These are phyloP conservation scores for Cladobotryum protrusum DNA, from an alignment of 2,329 filamentous ascomycete genomes.

Conservation along the genomic window DNA sequence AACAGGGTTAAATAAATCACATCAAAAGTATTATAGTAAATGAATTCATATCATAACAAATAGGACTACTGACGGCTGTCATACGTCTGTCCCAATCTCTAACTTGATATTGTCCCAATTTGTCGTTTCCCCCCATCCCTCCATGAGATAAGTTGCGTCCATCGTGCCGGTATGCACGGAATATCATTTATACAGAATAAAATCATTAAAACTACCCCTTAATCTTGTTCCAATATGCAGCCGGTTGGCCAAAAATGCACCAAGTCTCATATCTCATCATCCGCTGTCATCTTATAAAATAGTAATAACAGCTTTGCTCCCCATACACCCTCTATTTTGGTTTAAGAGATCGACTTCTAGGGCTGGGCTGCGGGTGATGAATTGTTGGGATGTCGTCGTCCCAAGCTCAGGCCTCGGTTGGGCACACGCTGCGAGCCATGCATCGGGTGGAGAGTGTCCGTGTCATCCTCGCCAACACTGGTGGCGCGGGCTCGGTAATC, in stretches of 20 bases:
- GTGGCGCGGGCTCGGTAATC: slow-evolving; percentile 9
- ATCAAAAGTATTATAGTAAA: slow-evolving; percentile 16
- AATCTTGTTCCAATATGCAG: background rate
- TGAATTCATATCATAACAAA: background rate
- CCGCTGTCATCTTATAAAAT: background rate
- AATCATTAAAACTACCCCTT: background rate
- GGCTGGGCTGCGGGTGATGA: slow-evolving; percentile 19
- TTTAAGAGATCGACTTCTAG: slow-evolving; percentile 17
- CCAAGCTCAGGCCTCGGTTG: slow-evolving; percentile 12
- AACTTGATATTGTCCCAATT: background rate
- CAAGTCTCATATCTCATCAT: slow-evolving; percentile 8
- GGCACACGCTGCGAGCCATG: slow-evolving; percentile 9
- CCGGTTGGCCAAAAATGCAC: background rate
- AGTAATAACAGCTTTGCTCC: background rate
- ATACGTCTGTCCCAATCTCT: background rate
- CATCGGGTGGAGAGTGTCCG: slow-evolving; percentile 12
- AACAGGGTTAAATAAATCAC: background rate
- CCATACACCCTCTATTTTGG: slow-evolving; percentile 6
- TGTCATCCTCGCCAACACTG: slow-evolving; percentile 12
- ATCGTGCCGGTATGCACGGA: background rate
- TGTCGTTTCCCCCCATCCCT: background rate
- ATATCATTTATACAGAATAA: background rate
- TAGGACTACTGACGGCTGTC: background rate
- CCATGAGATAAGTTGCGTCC: background rate
- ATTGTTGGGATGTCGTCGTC: slow-evolving; percentile 8